These are phyloP conservation scores for Cenchrus fungigraminus DNA, from an alignment of 176 grass and related monocot genomes.

Conservation along the genomic window DNA sequence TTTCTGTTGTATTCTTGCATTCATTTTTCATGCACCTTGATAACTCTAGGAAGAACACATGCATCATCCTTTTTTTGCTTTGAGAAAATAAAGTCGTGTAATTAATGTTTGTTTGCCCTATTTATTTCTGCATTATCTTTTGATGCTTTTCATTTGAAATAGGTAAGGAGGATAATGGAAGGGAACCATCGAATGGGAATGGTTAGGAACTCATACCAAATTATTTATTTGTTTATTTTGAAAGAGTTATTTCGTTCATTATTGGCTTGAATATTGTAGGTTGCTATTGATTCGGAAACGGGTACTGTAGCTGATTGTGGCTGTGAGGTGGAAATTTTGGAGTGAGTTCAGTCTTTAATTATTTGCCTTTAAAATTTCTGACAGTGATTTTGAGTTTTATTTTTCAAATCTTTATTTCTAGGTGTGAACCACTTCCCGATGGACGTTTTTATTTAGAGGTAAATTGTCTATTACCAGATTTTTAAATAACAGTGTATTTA, in stretches of 20 bases:
- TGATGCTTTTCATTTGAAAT: slow-evolving; percentile 29
- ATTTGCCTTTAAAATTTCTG: slow-evolving; percentile 32
- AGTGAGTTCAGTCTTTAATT: slow-evolving; percentile 63
- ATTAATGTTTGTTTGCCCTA: slow-evolving; percentile 11
- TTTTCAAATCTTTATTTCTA: slow-evolving; percentile 48
- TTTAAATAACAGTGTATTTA: slow-evolving; percentile 16
- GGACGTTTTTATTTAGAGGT: slow-evolving; percentile 95
- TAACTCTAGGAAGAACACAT: not conserved
- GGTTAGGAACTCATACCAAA: slow-evolving; percentile 49
- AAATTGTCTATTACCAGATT: slow-evolving; percentile 27
- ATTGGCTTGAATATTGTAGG: slow-evolving; percentile 57
- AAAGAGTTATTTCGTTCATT: slow-evolving; percentile 31
- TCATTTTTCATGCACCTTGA: not conserved
- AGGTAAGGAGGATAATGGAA: slow-evolving; percentile 99
- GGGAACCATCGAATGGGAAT: slow-evolving; percentile 99
- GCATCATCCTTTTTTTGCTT: not conserved
- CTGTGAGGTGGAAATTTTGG: slow-evolving; percentile 98
- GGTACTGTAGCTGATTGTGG: slow-evolving; percentile 91
- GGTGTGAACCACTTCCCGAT: slow-evolving; percentile 96
- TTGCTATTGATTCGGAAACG: slow-evolving; percentile 83
- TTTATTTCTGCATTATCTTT: slow-evolving; percentile 35
- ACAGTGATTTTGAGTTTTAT: slow-evolving; percentile 30
- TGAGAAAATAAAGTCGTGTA: not conserved
- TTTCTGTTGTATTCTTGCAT: slow-evolving; percentile 23
- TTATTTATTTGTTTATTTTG: slow-evolving; percentile 26